Conservation (phyloP, 306 rosid genomes). For the Medicago ruthenica region DNA sequence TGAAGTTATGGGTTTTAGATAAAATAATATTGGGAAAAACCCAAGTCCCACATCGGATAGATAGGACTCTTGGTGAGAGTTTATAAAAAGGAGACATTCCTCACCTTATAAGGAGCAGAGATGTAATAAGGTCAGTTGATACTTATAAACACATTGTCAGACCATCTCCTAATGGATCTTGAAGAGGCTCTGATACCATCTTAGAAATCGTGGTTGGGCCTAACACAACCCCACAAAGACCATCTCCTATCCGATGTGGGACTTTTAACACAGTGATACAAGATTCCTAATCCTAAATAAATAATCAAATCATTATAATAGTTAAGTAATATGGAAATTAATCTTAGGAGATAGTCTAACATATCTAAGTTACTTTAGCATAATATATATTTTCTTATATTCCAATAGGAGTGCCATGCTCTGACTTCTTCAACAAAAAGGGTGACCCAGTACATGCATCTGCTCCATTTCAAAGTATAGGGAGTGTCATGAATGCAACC, state of each 20-base stretch:
- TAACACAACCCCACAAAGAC: too few species aligned
- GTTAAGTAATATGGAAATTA: neutral
- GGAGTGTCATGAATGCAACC: slow-evolving; percentile 18
- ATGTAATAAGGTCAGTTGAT: neutral
- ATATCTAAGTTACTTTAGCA: neutral
- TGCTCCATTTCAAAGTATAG: neutral
- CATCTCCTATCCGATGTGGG: too few species aligned
- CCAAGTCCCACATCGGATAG: too few species aligned
- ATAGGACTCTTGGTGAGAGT: too few species aligned
- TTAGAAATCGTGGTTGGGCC: too few species aligned
- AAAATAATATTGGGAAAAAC: neutral
- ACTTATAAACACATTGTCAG: too few species aligned
- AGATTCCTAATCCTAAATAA: neutral
- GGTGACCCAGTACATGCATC: slow-evolving; percentile 22
- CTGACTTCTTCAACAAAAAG: slow-evolving; percentile 4
- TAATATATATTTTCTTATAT: too few species aligned
- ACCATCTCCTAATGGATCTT: too few species aligned
- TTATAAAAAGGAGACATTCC: too few species aligned
- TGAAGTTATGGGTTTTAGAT: slow-evolving; percentile 9
- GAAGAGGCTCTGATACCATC: too few species aligned
- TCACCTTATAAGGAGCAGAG: neutral
- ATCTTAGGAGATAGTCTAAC: neutral
- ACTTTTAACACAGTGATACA: neutral
- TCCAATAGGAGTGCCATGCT: too few species aligned
- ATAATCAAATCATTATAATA: neutral